Conservation (phyloP, 169 alveolate genomes). For the Amoebophrya sp. region DNA sequence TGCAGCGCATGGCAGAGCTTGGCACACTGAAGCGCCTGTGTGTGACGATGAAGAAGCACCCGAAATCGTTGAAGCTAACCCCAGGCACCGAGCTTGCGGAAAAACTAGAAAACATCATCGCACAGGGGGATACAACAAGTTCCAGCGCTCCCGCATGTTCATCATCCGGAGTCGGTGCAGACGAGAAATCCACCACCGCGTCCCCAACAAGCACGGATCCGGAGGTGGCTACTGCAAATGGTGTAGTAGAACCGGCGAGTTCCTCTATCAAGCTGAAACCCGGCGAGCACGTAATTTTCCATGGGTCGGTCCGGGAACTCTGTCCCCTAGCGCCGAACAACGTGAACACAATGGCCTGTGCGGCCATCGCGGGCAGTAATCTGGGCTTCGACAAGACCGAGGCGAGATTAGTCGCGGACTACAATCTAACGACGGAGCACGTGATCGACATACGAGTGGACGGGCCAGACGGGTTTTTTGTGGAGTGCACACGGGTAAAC, state of each 20-base stretch:
- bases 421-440: not conserved
- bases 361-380: constrained; percentile 27
- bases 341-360: constrained; percentile 36
- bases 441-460: not conserved
- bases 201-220: too few relatives aligned
- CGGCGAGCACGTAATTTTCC: not conserved
- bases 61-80: not conserved
- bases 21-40: constrained; percentile 11
- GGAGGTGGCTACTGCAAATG: too few relatives aligned
- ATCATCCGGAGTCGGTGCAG: too few relatives aligned
- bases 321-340: constrained; percentile 33
- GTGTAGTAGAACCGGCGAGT: too few relatives aligned
- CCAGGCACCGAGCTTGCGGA: too few relatives aligned
- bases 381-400: not conserved
- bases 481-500: not conserved
- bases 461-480: constrained; percentile 25
- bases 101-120: too few relatives aligned
- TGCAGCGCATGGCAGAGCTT: not conserved
- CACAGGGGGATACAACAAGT: too few relatives aligned
- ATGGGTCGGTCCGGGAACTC: constrained; percentile 4
- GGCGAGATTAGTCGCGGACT: constrained; percentile 22
- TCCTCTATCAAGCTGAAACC: too few relatives aligned
- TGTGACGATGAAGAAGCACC: constrained; percentile 27
- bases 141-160: too few relatives aligned
- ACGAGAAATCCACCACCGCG: too few relatives aligned